Base-by-base conservation (phyloP, 176 grass and related monocot genomes). In the Hordeum marinum region DNA sequence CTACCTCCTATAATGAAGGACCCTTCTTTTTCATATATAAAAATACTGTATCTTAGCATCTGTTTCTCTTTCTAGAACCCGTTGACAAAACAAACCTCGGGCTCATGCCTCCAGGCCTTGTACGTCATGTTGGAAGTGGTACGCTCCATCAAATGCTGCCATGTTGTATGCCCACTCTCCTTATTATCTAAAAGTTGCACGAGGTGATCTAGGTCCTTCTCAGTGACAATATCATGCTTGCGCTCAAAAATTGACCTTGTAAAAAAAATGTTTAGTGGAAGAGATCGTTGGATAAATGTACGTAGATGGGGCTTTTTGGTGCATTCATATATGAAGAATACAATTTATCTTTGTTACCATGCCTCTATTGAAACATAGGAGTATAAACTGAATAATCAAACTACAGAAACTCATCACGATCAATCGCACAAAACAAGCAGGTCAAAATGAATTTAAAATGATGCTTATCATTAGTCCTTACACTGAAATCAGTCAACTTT, bases 101-200 rank as follows among this genome's bases (percentile, higher is more conserved):
- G 91, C 23, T 99, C 96, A 57, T 85, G 89, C 39, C 91, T 84
- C 96, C 96, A 99, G 80, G 96, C 96, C 76, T 96, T 94, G 78
- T 99, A 99, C 17, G 84, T 85, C 96, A 99, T 99, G 85, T 96
- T 94, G 48, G 93, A 88, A 59, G 96, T 96, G 78, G 88, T 94
- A 45, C 84, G 94, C 63, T 96, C 88, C 94, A 99, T 99, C 86
- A 94, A 89, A 87, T 95, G 60, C 76, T 96, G 93, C 96, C 93
- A 99, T 72, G 83, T 40, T 71, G 84, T 61, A 72, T 92, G 91
- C 64, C 96, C 90, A 52, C 88, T 86, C 77, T 87, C 85, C 72
- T 96, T 91, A 70, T 89, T 87, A 88, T 99, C 90, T 71, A 99
- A 83, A 90, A 99, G 90, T 35, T 96, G 86, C 75, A 94, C 39